Base-by-base conservation (phyloP, 202 grass and related monocot genomes). In the Elaeis oleifera region DNA sequence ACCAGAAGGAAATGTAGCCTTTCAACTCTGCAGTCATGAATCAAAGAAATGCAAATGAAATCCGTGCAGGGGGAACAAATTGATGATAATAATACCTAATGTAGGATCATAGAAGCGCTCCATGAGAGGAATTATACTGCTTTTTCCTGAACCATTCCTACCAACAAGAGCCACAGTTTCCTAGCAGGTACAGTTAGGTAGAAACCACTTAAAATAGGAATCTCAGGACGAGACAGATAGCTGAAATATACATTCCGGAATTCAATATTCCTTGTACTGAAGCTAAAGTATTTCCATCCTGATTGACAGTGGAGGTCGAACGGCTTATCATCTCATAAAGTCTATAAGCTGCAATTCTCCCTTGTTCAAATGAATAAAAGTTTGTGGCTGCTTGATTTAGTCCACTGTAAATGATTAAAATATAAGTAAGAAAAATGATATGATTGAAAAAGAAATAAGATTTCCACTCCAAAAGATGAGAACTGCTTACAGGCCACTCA, bases 231-330 rank as follows among this genome's bases (percentile, higher is more conserved):
- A 18, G 92, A 97, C 36, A 97, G 72, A 74, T 97, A 97, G 67
- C 92, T 97, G 68, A 97, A 97, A 76, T 97, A 97, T 18, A 97
- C 92, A 63, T 97, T 97, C 83, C 92, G 83, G 70, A 97, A 97
- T 65, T 97, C 92, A 51, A 97, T 97, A 63, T 92, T 54, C 92
- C 92, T 72, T 92, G 92, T 28, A 97, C 92, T 76, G 74, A 81
- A 23, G 79, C 62, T 74, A 92, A 79, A 50, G 57, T 76, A 59
- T 23, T 75, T 25, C 92, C 92, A 79, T 97, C 92, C 63, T 92
- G 88, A 62, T 92, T 97, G 56, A 73, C 68, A 69, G 70, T 76
- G 54, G 92, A 89, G 55, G 76, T 83, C 22, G 92, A 97, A 68
- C 92, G 87, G 59, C 84, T 97, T 86, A 97, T 97, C 92, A 97